Percentiles rank a stretch among this genome's conserved stretches.
Conservation (phyloP, 257 asterid species). For the Nicotiana knightiana region DNA sequence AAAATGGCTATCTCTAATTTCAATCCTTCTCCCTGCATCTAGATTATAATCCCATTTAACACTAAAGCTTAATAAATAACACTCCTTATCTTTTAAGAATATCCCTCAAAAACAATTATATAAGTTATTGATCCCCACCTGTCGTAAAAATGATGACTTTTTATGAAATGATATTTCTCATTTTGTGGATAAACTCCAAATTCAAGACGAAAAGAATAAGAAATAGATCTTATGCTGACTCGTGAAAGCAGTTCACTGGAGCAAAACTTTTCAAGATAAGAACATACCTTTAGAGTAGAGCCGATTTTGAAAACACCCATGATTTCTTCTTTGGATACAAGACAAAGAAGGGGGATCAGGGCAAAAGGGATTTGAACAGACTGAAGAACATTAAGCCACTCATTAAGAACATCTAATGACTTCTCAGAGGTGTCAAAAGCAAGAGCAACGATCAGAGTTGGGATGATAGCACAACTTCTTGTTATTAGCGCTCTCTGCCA, state of each 20-base stretch:
- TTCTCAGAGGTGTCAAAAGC: slow-evolving; percentile 55
- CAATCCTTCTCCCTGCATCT: not conserved
- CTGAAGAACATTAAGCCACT: slow-evolving; percentile 84
- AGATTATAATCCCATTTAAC: not conserved
- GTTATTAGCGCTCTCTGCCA: slow-evolving; percentile 76
- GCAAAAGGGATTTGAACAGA: slow-evolving; percentile 81
- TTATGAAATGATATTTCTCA: not conserved
- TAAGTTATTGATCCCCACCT: not conserved
- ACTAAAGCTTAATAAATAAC: not conserved
- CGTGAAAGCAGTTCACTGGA: not conserved
- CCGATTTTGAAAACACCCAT: slow-evolving; percentile 83
- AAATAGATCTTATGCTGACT: not conserved
- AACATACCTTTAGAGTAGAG: slow-evolving; percentile 47
- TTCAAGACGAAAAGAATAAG: not conserved
- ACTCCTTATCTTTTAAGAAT: not conserved
- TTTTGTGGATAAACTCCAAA: not conserved
- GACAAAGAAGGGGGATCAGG: slow-evolving; percentile 64
- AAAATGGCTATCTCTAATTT: not conserved
- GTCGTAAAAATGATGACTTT: not conserved
- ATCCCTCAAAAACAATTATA: not conserved
- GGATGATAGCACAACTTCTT: slow-evolving; percentile 66
- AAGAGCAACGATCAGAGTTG: slow-evolving; percentile 67
- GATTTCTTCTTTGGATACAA: slow-evolving; percentile 73
- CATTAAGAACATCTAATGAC: slow-evolving; percentile 62
- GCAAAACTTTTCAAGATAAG: not conserved